Evolutionary conservation across 2,329 filamentous ascomycete genomes (phyloP), one percentile per base, ranked within the genome.

Genomic region (Colletotrichum tropicale): DNA sequence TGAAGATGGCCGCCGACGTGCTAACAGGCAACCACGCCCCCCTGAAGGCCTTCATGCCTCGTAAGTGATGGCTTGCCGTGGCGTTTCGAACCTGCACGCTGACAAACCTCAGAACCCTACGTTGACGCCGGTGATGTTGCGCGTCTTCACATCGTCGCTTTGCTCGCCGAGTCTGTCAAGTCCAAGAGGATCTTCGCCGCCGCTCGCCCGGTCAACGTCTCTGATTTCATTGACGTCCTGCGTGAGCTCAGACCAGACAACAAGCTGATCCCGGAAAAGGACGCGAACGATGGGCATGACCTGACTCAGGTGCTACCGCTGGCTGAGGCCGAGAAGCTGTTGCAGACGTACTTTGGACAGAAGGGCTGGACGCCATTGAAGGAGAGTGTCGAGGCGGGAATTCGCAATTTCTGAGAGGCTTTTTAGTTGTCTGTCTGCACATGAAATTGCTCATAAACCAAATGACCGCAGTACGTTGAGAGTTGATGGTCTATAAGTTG

Each of bases 111-210:
- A 62, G 58, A 84, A 80, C 83, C 86, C 80, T 86, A 81, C 78
- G 82, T 90, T 32, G 83, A 90, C 77, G 86, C 89, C 0, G 81
- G 86, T 9, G 90, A 92, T 68, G 80, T 80, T 4, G 90, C 89
- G 0, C 82, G 87, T 1, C 80, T 93, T 0, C 90, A 92, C 60
- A 83, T 91, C 7, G 86, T 88, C 6, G 90, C 87, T 0, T 81
- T 89, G 9, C 83, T 91, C 1, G 83, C 89, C 36, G 82, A 84
- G 0, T 81, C 84, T 1, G 84, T 91, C 0, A 76, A 81, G 4
- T 84, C 85, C 0, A 87, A 92, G 78, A 86, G 91, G 1, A 80
- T 93, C 15, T 91, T 92, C 78, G 91, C 83, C 2, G 90, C 88
- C 69, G 89, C 88, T 0, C 82, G 84, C 2, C 6, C 7, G 5